phyloP scores from a whole-genome alignment of 1,284 basidiomycete genomes.

The Apiotrichum brassicae region DNA sequence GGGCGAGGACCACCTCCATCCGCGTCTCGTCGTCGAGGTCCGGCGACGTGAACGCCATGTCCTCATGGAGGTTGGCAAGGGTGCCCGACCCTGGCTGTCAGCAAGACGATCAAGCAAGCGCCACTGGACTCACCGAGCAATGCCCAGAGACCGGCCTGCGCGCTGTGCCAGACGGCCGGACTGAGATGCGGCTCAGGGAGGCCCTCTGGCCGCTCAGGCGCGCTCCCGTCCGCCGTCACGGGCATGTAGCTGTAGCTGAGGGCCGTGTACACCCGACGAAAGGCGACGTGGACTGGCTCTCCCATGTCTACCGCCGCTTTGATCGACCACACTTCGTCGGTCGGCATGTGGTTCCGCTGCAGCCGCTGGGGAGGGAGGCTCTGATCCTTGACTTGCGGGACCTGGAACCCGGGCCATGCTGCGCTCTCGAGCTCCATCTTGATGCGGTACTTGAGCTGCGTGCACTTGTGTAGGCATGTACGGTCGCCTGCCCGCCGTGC shows the following conservation, averaged over 20 bases:
- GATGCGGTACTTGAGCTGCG: conserved; percentile 30
- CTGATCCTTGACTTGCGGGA: conserved; percentile 16
- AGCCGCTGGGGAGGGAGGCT: conserved; percentile 20
- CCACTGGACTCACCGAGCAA: conserved; percentile 31
- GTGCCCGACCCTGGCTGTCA: conserved; percentile 23
- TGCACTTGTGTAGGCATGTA: conserved; percentile 38
- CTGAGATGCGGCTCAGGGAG: conserved; percentile 17
- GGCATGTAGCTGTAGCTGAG: conserved; percentile 10
- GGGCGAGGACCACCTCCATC: conserved; percentile 7
- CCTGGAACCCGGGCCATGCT: conserved; percentile 14
- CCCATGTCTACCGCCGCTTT: conserved; percentile 41
- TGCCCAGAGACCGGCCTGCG: conserved; percentile 35
- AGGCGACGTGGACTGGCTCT: conserved; percentile 39
- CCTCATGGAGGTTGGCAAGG: conserved; percentile 30
- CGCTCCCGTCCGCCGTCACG: not conserved
- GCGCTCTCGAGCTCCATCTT: conserved; percentile 15
- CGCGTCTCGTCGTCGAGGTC: conserved; percentile 8
- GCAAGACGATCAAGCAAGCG: not conserved
- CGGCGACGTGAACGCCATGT: conserved; percentile 3
- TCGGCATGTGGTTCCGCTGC: conserved; percentile 23
- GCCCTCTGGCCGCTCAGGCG: conserved; percentile 11
- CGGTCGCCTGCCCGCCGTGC: conserved; percentile 40
- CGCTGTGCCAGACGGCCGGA: conserved; percentile 32
- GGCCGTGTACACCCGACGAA: conserved; percentile 33
- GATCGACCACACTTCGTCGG: conserved; percentile 42